Evolutionary conservation across 176 grass and related monocot species (phyloP), one percentile per base, ranked within the genome.

Genomic region (Echinochloa phyllopogon): DNA sequence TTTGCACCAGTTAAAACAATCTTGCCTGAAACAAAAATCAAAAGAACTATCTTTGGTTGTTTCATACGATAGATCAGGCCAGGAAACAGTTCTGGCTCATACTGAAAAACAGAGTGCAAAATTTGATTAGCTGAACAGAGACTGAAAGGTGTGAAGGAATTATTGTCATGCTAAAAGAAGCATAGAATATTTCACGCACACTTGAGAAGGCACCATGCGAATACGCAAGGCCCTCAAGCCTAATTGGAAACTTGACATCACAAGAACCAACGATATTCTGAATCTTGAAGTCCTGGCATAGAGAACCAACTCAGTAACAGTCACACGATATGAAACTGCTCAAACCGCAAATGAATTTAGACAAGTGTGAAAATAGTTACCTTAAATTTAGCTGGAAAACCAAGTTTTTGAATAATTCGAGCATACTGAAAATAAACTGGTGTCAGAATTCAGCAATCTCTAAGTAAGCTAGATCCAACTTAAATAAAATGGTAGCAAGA

Each of bases 1-100:
- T 98, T 95, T 74, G 96, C 93, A 10, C 91, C 96, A 27, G 93
- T 98, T 42, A 98, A 92, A 82, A 98, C 96, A 85, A 98, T 98
- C 78, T 98, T 95, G 68, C 96, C 96, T 43, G 96, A 98, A 75
- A 98, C 96, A 70, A 98, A 98, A 90, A 98, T 98, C 50, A 98
- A 88, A 70, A 94, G 96, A 88, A 95, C 93, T 77, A 94, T 98
- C 82, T 98, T 98, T 2, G 91, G 96, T 78, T 98, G 96, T 56
- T 89, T 98, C 96, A 98, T 98, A 70, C 93, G 87, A 90, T 98
- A 95, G 29, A 98, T 98, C 73, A 95, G 57, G 4, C 93, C 96
- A 74, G 96, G 96, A 77, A 98, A 98, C 17, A 98, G 89, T 79
- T 98, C 93, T 56, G 91, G 93, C 55, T 98, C 93, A 69, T 98